Base-by-base conservation (phyloP, 805 yeast genomes). In the Metschnikowia cubensis region DNA sequence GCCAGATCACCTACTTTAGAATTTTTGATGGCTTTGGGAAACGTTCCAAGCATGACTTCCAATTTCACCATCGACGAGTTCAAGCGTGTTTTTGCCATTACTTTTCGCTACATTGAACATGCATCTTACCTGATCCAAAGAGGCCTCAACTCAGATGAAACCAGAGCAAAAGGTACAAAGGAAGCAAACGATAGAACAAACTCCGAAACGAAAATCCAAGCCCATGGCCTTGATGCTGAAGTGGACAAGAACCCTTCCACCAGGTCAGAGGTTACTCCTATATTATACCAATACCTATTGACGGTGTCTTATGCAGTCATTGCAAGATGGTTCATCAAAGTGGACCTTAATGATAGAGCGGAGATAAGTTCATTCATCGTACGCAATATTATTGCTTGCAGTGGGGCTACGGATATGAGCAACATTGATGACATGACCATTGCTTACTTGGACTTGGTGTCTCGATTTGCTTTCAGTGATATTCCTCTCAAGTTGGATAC, bases 71-170 rank as follows among this genome's bases (percentile, higher is more conserved):
- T 77, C 17, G 94, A 87, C 45, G 96, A 89, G 58, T 85, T 77
- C 63, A 85, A 83, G 59, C 74, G 90, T 42, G 88, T 89, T 2
- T 87, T 89, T 70, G 96, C 87, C 1, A 86, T 89, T 62, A 85
- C 90, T 1, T 87, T 89, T 70, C 84, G 84, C 58, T 85, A 83
- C 58, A 85, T 89, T 48, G 88, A 87, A 60, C 84, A 83, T 60
- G 81, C 89, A 1, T 73, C 77, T 46, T 90, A 86, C 56, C 61
- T 65, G 49, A 56, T 69, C 54, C 56, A 64, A 45, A 55, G 70
- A 60, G 45, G 59, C 50, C 17, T 48, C 54, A 36, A 47, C 41
- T 45, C 40, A 6, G 46, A 43, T 3, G 36, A 34, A 4, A 15
- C 17, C 4, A 47, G 54, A 45, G 25, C 64, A 25, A 45, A 53